Evolutionary conservation across 2,329 filamentous ascomycete genomes (phyloP).

Genomic region (Microdochium trichocladiopsis): DNA sequence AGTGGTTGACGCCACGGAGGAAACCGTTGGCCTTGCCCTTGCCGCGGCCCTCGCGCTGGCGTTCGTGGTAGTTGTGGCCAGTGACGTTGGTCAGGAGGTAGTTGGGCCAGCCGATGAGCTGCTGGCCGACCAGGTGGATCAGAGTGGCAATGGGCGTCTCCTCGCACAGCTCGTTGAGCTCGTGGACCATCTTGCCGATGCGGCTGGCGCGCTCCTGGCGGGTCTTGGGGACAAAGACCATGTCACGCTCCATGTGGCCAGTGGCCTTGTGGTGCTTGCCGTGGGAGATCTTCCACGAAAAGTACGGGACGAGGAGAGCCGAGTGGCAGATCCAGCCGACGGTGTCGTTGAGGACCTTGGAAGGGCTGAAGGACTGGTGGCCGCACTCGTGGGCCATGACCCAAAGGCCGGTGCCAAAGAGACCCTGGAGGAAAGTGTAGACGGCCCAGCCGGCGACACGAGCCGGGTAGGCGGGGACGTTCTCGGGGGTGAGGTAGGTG

Average conservation of each 20-base stretch:
- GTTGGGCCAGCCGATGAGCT: conserved; percentile 87
- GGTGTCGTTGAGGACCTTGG: conserved; percentile 81
- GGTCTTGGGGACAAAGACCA: conserved; percentile 97
- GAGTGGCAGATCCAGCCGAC: conserved; percentile 92
- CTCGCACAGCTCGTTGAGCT: conserved; percentile 84
- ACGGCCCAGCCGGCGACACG: conserved; percentile 58
- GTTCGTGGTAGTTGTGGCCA: conserved; percentile 90
- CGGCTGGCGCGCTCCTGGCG: conserved; percentile 73
- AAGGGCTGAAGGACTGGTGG: conserved; percentile 94
- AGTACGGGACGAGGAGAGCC: conserved; percentile 85
- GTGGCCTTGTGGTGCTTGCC: conserved; percentile 99
- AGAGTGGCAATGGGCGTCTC: conserved; percentile 86
- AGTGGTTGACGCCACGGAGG: conserved; percentile 85
- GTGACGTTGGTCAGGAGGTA: conserved; percentile 91
- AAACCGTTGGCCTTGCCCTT: conserved; percentile 84
- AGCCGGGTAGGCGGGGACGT: conserved; percentile 61
- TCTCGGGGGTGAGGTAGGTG: conserved; percentile 81
- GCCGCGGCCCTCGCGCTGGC: conserved; percentile 87
- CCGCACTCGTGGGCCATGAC: conserved; percentile 97
- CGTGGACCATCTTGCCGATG: conserved; percentile 67
- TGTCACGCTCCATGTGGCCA: conserved; percentile 93
- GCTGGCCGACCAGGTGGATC: conserved; percentile 68
- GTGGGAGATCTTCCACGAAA: conserved; percentile 99
- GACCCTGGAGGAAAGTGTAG: conserved; percentile 77
- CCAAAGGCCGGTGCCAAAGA: conserved; percentile 93